phyloP scores from a whole-genome alignment of 352 stramenopile genomes.

The Pythium periplocum region DNA sequence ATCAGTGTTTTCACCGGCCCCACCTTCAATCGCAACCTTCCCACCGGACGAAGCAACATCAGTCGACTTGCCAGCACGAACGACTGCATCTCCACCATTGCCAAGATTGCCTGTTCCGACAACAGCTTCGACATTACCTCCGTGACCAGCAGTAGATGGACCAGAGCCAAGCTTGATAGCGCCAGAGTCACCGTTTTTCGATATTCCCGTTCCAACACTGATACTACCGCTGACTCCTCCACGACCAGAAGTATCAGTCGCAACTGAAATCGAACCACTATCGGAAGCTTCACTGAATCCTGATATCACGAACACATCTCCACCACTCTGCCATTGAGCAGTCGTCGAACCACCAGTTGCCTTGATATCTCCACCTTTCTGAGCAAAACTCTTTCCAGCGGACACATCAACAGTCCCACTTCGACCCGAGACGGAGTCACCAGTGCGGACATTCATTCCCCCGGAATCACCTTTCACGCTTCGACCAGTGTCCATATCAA shows the following conservation, averaged over 20 bases:
- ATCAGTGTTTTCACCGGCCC: constrained; percentile 37
- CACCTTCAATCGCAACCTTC: constrained; percentile 36
- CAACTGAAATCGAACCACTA: constrained; percentile 76
- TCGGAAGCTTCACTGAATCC: constrained; percentile 59
- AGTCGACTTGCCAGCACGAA: constrained; percentile 59
- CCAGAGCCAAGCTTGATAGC: constrained; percentile 65
- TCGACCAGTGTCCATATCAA: constrained; percentile 54
- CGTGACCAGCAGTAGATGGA: constrained; percentile 40
- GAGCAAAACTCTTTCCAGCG: constrained; percentile 50
- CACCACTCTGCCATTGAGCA: constrained; percentile 45
- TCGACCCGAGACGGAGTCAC: constrained; percentile 38
- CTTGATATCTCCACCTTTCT: constrained; percentile 67
- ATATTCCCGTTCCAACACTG: constrained; percentile 48
- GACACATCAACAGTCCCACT: constrained; percentile 37
- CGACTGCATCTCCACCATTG: constrained; percentile 60
- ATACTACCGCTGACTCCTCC: constrained; percentile 76
- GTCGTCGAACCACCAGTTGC: constrained; percentile 56
- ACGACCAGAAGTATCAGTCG: constrained; percentile 66
- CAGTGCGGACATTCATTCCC: constrained; percentile 45
- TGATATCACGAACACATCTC: constrained; percentile 69
- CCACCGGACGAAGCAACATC: constrained; percentile 35
- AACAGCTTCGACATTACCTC: constrained; percentile 55
- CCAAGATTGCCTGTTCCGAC: constrained; percentile 51
- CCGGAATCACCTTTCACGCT: constrained; percentile 54
- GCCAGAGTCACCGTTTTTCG: constrained; percentile 59